These are phyloP conservation scores for Zopfochytrium polystomum DNA, from an alignment of 371 early-diverging fungal genomes.

Conservation along the genomic window DNA sequence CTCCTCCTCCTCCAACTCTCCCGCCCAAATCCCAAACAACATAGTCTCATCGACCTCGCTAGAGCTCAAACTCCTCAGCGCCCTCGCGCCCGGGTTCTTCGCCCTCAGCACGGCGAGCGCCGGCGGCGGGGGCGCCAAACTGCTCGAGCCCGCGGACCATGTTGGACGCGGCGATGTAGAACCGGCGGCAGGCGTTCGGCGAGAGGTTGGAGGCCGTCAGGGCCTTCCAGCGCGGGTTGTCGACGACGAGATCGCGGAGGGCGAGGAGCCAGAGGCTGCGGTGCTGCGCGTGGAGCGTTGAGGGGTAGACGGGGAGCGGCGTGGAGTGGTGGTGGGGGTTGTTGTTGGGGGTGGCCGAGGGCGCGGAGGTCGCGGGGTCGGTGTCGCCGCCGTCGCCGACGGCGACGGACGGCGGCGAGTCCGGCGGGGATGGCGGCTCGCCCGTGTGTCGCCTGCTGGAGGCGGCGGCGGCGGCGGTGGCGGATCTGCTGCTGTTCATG, in stretches of 20 bases:
- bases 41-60: slow-evolving; percentile 22
- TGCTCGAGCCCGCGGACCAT: slow-evolving; percentile 29
- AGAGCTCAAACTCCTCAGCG: slow-evolving; percentile 19
- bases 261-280: slow-evolving; percentile 23
- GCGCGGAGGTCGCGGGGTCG: neutral
- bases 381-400: too few relatives aligned
- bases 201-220: slow-evolving; percentile 17
- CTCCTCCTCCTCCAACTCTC: slow-evolving; percentile 25
- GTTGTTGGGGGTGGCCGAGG: neutral
- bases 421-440: neutral
- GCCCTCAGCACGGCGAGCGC: slow-evolving; percentile 25
- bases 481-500: too few relatives aligned
- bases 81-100: slow-evolving; percentile 5
- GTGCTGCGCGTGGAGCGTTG: slow-evolving; percentile 19
- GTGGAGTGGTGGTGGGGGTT: too few relatives aligned
- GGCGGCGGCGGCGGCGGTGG: too few relatives aligned
- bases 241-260: slow-evolving; percentile 14
- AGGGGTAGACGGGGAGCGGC: slow-evolving; percentile 21
- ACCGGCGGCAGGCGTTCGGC: slow-evolving; percentile 26
- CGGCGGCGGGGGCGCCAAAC: slow-evolving; percentile 25
- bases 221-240: slow-evolving; percentile 13
- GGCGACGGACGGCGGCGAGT: neutral
- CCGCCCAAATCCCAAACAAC: slow-evolving; percentile 21
- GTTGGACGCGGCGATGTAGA: slow-evolving; percentile 26
- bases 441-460: too few relatives aligned